Conservation (phyloP, 306 rosid genomes). For the Gastrolobium bilobum region DNA sequence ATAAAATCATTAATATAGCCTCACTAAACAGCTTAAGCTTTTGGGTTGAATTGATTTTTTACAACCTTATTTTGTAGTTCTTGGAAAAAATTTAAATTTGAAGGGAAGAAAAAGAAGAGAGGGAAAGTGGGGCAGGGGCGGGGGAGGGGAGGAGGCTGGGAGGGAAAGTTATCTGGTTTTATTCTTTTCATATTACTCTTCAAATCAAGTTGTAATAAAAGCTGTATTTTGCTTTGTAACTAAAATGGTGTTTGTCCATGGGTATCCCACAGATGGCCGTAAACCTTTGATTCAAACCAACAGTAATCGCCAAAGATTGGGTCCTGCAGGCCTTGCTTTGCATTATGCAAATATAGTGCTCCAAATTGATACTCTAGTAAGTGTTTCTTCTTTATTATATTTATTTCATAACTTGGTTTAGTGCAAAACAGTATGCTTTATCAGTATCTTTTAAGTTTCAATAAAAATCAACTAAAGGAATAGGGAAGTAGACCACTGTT, state of each 20-base stretch:
- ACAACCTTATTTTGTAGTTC: constrained; percentile 16
- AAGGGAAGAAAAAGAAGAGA: not conserved
- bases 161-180: constrained; percentile 27
- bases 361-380: constrained; percentile 88
- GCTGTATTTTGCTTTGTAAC: constrained; percentile 33
- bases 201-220: constrained; percentile 26
- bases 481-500: constrained; percentile 8
- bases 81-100: constrained; percentile 13
- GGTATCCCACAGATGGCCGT: constrained; percentile 60
- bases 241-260: constrained; percentile 32
- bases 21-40: too few relatives aligned
- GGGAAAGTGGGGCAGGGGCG: not conserved
- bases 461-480: constrained; percentile 24
- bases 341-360: constrained; percentile 90
- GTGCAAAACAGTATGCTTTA: not conserved
- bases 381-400: constrained; percentile 49
- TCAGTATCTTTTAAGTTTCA: constrained; percentile 27
- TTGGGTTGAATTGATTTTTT: too few relatives aligned
- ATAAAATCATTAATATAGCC: too few relatives aligned
- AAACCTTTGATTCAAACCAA: constrained; percentile 57
- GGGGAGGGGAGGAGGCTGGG: not conserved
- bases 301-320: constrained; percentile 65
- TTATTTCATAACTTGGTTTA: constrained; percentile 39
- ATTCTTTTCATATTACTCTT: constrained; percentile 34
- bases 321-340: constrained; percentile 89